Percentiles rank a stretch among this genome's conserved stretches.
These are phyloP conservation scores for Phaeolepiota aurea DNA, from an alignment of 768 basidiomycete species.

Conservation along the genomic window DNA sequence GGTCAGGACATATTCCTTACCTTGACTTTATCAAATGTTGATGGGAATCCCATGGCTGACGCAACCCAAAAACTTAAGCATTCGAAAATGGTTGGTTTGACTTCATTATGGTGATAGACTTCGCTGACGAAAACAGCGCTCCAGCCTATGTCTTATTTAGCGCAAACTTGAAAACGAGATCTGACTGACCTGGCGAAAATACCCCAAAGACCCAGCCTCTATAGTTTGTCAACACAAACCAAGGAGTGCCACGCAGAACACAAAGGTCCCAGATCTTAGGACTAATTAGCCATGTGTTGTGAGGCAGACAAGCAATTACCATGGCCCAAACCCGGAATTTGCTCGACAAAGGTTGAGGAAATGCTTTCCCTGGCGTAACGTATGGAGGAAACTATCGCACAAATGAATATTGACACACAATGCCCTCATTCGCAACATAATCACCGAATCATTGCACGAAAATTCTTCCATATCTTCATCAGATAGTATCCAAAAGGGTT, in stretches of 20 bases:
- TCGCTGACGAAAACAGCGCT: slow-evolving; percentile 42
- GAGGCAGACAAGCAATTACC: slow-evolving; percentile 18
- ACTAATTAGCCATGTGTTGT: slow-evolving; percentile 1
- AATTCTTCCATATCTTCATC: slow-evolving; percentile 47
- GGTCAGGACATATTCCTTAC: slow-evolving; percentile 30
- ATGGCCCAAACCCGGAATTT: slow-evolving; percentile 56
- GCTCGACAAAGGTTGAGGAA: slow-evolving; percentile 24
- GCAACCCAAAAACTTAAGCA: slow-evolving; percentile 46
- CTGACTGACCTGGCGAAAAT: slow-evolving; percentile 41
- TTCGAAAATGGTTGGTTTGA: slow-evolving; percentile 41
- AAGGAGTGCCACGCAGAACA: slow-evolving; percentile 34
- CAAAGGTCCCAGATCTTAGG: slow-evolving; percentile 50
- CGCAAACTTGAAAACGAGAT: background rate
- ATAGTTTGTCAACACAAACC: slow-evolving; percentile 55
- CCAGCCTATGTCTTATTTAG: slow-evolving; percentile 30
- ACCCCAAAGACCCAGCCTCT: slow-evolving; percentile 54
- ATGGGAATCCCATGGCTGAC: slow-evolving; percentile 36
- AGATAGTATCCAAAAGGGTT: slow-evolving; percentile 53
- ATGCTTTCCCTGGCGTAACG: slow-evolving; percentile 21
- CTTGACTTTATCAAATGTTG: slow-evolving; percentile 19
- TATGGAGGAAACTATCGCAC: slow-evolving; percentile 31
- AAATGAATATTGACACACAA: slow-evolving; percentile 1
- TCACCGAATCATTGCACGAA: slow-evolving; percentile 29
- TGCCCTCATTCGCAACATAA: background rate
- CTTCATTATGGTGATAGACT: slow-evolving; percentile 29